A percentile compares a stretch with the other conserved stretches of the same genome.
phyloP scores from a whole-genome alignment of 768 basidiomycete genomes.

The Naematelia encephala region DNA sequence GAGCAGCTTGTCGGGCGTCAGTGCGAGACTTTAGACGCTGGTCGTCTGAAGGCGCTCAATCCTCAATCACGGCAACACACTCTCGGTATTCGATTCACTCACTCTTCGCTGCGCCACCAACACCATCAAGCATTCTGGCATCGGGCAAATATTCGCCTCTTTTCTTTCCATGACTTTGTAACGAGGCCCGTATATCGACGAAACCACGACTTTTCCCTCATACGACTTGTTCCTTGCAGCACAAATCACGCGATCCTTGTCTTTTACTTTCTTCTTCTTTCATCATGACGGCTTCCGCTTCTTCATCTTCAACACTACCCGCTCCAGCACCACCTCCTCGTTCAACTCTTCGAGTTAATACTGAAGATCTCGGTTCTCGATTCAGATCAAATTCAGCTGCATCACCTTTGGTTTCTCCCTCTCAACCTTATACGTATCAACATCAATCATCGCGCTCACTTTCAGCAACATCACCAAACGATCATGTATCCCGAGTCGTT shows the following conservation, averaged over 20 bases:
- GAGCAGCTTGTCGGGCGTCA: too few relatives aligned
- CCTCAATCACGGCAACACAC: too few relatives aligned
- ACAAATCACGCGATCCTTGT: not conserved
- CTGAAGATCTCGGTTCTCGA: constrained; percentile 11
- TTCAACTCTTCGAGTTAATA: constrained; percentile 23
- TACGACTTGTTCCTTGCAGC: too few relatives aligned
- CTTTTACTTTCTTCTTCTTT: not conserved
- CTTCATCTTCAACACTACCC: not conserved
- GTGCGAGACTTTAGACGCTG: not conserved
- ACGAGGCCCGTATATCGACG: too few relatives aligned
- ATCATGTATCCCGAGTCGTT: constrained; percentile 2
- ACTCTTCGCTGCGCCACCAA: too few relatives aligned
- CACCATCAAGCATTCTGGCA: too few relatives aligned
- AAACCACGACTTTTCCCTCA: too few relatives aligned
- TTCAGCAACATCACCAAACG: constrained; percentile 6
- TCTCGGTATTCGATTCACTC: too few relatives aligned
- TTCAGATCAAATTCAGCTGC: constrained; percentile 20
- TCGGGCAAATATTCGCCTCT: too few relatives aligned
- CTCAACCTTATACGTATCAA: not conserved
- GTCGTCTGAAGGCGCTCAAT: not conserved
- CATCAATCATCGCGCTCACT: constrained; percentile 12
- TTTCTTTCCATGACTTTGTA: too few relatives aligned
- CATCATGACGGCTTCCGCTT: not conserved
- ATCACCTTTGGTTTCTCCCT: not conserved
- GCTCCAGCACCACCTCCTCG: constrained; percentile 9